Conservation (phyloP, 1,139 yeast species). For the Pichia terricola region DNA sequence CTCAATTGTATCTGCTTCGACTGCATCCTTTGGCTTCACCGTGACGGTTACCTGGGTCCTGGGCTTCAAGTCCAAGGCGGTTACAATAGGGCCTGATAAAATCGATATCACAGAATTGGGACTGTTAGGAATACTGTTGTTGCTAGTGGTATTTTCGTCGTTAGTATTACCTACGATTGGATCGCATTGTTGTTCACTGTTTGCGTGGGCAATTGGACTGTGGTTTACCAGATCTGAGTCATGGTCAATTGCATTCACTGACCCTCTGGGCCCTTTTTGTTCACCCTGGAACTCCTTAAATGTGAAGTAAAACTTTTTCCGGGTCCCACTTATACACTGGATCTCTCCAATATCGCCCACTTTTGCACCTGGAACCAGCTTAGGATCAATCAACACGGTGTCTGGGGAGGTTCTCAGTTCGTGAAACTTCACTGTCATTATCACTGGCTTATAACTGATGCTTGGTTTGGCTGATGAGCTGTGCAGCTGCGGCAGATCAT, state of each 20-base stretch:
- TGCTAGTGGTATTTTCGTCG: no score
- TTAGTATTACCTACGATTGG: no score
- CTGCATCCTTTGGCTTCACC: conserved; percentile 38
- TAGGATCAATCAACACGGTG: conserved; percentile 53
- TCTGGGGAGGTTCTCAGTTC: conserved; percentile 51
- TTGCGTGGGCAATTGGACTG: no score
- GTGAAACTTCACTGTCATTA: conserved; percentile 63
- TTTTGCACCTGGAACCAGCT: conserved; percentile 46
- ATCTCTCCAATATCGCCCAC: conserved; percentile 74
- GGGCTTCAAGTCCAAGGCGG: conserved; percentile 55
- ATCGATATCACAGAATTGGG: conserved; percentile 33
- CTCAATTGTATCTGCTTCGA: conserved; percentile 75
- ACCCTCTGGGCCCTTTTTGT: no score
- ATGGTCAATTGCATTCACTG: no score
- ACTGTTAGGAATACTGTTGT: not conserved
- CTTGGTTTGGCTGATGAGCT: not conserved
- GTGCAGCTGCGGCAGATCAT: not conserved
- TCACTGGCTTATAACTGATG: conserved; percentile 27
- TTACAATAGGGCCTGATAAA: conserved; percentile 52
- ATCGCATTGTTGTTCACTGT: not conserved
- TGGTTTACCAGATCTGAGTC: no score
- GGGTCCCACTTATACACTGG: conserved; percentile 23
- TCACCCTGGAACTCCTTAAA: no score
- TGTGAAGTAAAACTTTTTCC: no score
- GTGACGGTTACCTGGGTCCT: conserved; percentile 53